Conservation (phyloP, 2,329 filamentous ascomycete species). For the Monilinia polystroma region DNA sequence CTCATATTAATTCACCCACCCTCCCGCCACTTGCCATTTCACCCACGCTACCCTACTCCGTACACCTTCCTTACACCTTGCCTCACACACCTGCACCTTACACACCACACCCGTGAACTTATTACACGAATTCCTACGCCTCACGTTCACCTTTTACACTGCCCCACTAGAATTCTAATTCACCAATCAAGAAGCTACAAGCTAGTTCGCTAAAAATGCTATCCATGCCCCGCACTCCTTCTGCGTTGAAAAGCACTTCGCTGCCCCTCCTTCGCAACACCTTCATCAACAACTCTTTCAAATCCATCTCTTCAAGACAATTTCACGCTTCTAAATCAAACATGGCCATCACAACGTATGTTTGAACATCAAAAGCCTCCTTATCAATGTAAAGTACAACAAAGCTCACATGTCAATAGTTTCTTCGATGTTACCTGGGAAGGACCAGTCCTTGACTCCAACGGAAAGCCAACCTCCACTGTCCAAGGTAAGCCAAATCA, state of each 20-base stretch:
- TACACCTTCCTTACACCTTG: no score
- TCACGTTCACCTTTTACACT: constrained; percentile 5
- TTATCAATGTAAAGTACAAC: constrained; percentile 3
- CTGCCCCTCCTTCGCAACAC: constrained; percentile 24
- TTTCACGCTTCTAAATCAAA: constrained; percentile 66
- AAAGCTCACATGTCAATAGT: constrained; percentile 42
- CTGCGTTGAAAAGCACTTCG: constrained; percentile 25
- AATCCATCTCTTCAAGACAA: constrained; percentile 42
- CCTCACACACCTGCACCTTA: neutral
- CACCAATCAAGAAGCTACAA: constrained; percentile 1
- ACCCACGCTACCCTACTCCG: no score
- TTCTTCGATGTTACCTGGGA: constrained; percentile 75
- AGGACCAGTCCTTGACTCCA: constrained; percentile 66
- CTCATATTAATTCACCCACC: neutral
- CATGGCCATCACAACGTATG: constrained; percentile 75
- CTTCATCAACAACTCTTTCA: constrained; percentile 26
- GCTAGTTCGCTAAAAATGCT: constrained; percentile 24
- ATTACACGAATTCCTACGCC: neutral
- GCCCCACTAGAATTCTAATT: constrained; percentile 10
- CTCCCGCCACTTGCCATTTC: neutral
- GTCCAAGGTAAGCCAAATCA: constrained; percentile 56
- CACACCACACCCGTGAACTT: neutral
- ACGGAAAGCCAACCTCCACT: constrained; percentile 52
- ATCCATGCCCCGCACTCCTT: constrained; percentile 23
- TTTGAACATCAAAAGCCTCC: constrained; percentile 28